Base-by-base conservation (phyloP, 129 eudicot genomes). In the Flaveria brownii region DNA sequence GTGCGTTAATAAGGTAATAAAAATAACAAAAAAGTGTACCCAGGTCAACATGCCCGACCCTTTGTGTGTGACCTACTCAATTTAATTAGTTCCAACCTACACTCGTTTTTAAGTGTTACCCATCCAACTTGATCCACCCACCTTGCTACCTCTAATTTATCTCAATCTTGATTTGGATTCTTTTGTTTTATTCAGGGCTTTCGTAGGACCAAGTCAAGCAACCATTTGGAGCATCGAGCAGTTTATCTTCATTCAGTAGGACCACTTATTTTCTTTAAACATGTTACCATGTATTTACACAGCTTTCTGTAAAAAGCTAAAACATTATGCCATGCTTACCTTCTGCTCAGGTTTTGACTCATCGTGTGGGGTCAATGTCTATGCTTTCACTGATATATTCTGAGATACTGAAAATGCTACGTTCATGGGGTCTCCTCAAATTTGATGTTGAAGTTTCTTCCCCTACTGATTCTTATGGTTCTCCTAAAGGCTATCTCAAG, bases 231-330 rank as follows among this genome's bases (percentile, higher is more conserved):
- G 77, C 96, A 88, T 52, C 96, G 88, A 47, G 82, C 92, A 42
- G 85, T 90, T 79, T 92, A 92, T 83, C 96, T 92, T 82, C 88
- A 88, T 77, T 90, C 98, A 77, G 98, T 90, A 88, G 52, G 92
- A 13, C 57, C 4, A 72, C 71, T 61, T 52, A 51, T 36, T 26
- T 66, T 30, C 49, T 41, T 69, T 16, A 15, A 66, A 23, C 22
- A 26, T 51, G 5, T 28, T 54, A 41, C 42, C 2, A 50, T 14
- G 5, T 8, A 73, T 51, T 23, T 66, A 36, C 66, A 62, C 63
- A 55, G 6, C n/a, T 33, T 55, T 68, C 20, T 41, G 9, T 26
- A 13, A 39, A 73, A 65, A 0, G 3, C 51, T 73, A 66, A 67
- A 54, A 17, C 62, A 57, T 77, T 20, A 52, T 47, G n/a, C 66